phyloP scores from a whole-genome alignment of 2,329 filamentous ascomycete species.

The Colletotrichum neosansevieriae region DNA sequence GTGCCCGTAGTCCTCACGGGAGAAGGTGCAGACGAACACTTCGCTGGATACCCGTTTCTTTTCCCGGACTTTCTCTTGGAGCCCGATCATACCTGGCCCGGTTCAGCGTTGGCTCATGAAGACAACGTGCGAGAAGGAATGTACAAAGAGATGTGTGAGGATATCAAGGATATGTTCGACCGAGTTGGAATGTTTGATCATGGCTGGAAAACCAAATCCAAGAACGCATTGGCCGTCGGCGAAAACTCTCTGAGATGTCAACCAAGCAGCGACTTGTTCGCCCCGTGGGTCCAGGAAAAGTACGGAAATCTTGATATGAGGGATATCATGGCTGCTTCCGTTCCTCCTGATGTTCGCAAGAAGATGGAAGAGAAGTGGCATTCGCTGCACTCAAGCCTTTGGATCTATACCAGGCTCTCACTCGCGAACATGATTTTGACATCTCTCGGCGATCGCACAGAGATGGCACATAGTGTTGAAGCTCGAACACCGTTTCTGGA shows the following conservation, averaged over 20 bases:
- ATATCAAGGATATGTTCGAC: constrained; percentile 31
- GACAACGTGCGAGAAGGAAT: constrained; percentile 11
- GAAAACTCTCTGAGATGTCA: constrained; percentile 18
- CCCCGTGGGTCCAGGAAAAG: constrained; percentile 28
- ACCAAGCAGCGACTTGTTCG: constrained; percentile 10
- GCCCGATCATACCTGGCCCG: constrained; percentile 53
- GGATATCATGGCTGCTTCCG: constrained; percentile 7
- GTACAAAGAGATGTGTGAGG: constrained; percentile 22
- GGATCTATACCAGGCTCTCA: constrained; percentile 43
- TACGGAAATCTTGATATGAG: constrained; percentile 4
- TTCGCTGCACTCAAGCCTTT: constrained; percentile 45
- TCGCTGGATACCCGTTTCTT: constrained; percentile 63
- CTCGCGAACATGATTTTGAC: constrained; percentile 47
- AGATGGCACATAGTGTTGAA: constrained; percentile 53
- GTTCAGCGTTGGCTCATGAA: constrained; percentile 32
- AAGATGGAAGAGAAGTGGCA: constrained; percentile 48
- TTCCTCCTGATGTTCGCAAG: constrained; percentile 36
- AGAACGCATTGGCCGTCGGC: background rate
- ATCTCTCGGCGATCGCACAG: constrained; percentile 50
- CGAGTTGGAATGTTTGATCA: constrained; percentile 35
- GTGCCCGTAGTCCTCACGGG: constrained; percentile 67
- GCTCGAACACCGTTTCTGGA: constrained; percentile 51
- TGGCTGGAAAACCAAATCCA: constrained; percentile 1
- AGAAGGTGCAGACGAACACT: constrained; percentile 66
- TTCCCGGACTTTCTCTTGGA: constrained; percentile 62